These are phyloP conservation scores for Metschnikowia cubensis DNA, from an alignment of 805 yeast species.

Conservation along the genomic window DNA sequence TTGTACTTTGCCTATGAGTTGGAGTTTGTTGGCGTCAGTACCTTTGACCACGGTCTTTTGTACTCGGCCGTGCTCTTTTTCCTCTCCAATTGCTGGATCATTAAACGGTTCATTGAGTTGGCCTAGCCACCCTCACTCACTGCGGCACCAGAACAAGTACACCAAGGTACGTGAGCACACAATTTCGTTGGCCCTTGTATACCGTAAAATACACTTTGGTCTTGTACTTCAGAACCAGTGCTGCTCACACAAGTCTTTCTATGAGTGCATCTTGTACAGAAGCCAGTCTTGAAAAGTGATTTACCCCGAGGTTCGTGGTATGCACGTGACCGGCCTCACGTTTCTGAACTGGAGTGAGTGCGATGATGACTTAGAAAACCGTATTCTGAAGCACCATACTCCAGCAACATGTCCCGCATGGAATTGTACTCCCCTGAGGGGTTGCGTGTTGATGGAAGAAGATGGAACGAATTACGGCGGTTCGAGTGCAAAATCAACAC, in stretches of 20 bases:
- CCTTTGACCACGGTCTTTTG: conserved; percentile 59
- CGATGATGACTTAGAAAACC: conserved; percentile 5
- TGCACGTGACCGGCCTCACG: conserved; percentile 9
- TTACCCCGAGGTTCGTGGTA: too few relatives aligned
- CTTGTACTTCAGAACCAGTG: too few relatives aligned
- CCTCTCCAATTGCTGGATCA: conserved; percentile 54
- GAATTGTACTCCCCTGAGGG: conserved; percentile 97
- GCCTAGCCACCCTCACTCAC: background rate
- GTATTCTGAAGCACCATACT: background rate
- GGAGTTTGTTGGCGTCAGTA: conserved; percentile 71
- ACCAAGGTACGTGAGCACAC: too few relatives aligned
- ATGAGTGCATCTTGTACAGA: too few relatives aligned
- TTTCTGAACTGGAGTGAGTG: background rate
- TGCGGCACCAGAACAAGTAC: too few relatives aligned
- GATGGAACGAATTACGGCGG: conserved; percentile 88
- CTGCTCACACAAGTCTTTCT: too few relatives aligned
- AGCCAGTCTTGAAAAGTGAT: too few relatives aligned
- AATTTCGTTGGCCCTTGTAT: too few relatives aligned
- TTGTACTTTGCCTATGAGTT: conserved; percentile 68
- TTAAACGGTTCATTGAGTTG: conserved; percentile 50
- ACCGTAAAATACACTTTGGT: too few relatives aligned
- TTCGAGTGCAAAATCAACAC: conserved; percentile 81
- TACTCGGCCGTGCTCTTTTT: conserved; percentile 57
- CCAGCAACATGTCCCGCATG: conserved; percentile 49
- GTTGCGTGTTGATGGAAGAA: conserved; percentile 84